Conservation (phyloP, 768 basidiomycete genomes). For the Auriscalpium orientale region DNA sequence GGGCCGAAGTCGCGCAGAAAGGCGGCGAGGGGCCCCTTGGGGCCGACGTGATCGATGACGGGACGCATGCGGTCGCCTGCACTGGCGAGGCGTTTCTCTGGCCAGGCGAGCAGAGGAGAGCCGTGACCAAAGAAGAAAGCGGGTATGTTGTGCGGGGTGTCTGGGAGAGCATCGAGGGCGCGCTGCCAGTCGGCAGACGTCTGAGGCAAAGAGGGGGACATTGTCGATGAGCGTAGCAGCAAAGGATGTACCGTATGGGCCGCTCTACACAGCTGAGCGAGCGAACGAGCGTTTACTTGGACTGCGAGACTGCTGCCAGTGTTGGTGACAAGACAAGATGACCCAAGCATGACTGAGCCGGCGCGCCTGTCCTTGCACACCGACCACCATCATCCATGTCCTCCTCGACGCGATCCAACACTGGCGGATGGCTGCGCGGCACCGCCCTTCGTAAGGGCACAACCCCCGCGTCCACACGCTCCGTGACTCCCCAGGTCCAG, state of each 20-base stretch:
- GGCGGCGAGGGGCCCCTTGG: constrained; percentile 42
- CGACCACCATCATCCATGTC: constrained; percentile 6
- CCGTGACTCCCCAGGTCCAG: constrained; percentile 60
- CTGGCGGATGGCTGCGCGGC: constrained; percentile 41
- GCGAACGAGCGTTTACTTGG: too few species aligned
- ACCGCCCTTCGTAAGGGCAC: constrained; percentile 69
- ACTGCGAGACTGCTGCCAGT: too few species aligned
- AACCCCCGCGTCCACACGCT: constrained; percentile 42
- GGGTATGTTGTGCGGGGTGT: constrained; percentile 55
- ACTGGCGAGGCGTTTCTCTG: constrained; percentile 11
- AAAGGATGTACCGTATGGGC: too few species aligned
- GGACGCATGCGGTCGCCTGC: neutral
- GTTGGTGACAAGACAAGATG: too few species aligned
- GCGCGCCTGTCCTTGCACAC: too few species aligned
- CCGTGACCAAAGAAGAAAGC: constrained; percentile 75
- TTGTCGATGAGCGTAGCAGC: too few species aligned
- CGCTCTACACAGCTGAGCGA: too few species aligned
- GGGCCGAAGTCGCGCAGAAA: constrained; percentile 67
- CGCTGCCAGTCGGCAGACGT: constrained; percentile 40
- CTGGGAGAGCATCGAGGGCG: constrained; percentile 47
- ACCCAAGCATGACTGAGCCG: too few species aligned
- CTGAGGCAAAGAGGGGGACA: constrained; percentile 20
- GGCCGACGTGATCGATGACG: constrained; percentile 29
- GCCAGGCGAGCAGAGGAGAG: constrained; percentile 44
- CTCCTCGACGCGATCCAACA: constrained; percentile 10